phyloP scores from a whole-genome alignment of 257 asterid species.

The Parsonsia alboflavescens region DNA sequence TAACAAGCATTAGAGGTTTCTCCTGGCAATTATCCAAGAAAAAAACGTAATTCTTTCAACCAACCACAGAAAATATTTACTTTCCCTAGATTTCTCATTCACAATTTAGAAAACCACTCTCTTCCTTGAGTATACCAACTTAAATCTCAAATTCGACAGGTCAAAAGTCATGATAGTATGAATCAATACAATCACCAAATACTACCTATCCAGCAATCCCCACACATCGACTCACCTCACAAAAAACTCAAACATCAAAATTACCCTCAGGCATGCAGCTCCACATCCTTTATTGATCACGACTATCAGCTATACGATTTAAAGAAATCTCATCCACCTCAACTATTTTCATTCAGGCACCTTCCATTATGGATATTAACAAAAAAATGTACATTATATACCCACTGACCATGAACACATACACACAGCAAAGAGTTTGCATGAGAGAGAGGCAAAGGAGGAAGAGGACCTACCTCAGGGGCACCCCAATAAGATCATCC shows the following conservation, averaged over 20 bases:
- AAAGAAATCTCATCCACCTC: neutral
- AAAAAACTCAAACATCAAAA: neutral
- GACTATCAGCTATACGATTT: neutral
- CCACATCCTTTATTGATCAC: neutral
- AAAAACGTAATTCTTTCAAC: neutral
- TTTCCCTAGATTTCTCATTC: neutral
- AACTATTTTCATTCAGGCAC: neutral
- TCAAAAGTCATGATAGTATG: neutral
- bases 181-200: neutral
- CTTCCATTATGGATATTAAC: neutral
- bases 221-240: neutral
- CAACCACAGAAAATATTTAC: neutral
- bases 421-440: neutral
- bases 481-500: constrained; percentile 64
- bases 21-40: neutral
- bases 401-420: neutral
- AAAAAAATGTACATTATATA: neutral
- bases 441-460: neutral
- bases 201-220: neutral
- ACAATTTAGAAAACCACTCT: neutral
- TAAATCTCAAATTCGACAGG: neutral
- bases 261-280: neutral
- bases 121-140: too few relatives aligned
- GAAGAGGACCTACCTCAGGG: constrained; percentile 67
- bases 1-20: neutral